These are phyloP conservation scores for Vanderwaltozyma yarrowii DNA, from an alignment of 805 yeast species.

Conservation along the genomic window DNA sequence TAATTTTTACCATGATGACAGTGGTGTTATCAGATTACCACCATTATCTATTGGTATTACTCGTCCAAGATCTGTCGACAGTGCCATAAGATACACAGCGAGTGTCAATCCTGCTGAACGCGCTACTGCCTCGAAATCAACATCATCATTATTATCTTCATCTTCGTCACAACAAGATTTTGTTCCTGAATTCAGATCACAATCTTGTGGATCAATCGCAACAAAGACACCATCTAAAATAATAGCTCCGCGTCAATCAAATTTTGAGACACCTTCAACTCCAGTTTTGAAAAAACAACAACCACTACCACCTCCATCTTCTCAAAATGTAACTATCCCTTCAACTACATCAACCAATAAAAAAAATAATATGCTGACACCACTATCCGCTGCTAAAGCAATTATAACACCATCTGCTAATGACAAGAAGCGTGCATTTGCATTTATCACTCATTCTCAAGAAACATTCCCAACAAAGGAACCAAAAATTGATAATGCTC, in stretches of 20 bases:
- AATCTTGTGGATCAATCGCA: slow-evolving; percentile 47
- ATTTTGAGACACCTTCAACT: slow-evolving; percentile 2
- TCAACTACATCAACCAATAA: background rate
- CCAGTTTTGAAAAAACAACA: background rate
- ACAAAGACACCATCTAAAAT: background rate
- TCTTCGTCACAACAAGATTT: too few relatives aligned
- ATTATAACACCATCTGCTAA: slow-evolving; percentile 23
- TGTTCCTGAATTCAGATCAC: slow-evolving; percentile 20
- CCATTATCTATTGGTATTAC: slow-evolving; percentile 14
- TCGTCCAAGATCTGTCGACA: slow-evolving; percentile 19
- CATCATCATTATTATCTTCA: too few relatives aligned
- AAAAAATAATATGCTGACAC: slow-evolving; percentile 20
- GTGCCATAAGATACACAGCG: slow-evolving; percentile 19
- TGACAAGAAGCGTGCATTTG: slow-evolving; percentile 41
- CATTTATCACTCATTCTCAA: slow-evolving; percentile 89
- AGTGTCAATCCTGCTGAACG: background rate
- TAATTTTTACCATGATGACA: background rate
- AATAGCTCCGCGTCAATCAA: background rate
- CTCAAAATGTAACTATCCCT: background rate
- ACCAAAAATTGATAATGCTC: slow-evolving; percentile 82
- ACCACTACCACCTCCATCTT: background rate
- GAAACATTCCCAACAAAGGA: slow-evolving; percentile 77
- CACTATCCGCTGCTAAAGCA: slow-evolving; percentile 27
- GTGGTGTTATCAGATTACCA: slow-evolving; percentile 24
- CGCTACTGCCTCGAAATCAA: too few relatives aligned